These are phyloP conservation scores for Russula olivacea DNA, from an alignment of 768 basidiomycete species.

Conservation along the genomic window DNA sequence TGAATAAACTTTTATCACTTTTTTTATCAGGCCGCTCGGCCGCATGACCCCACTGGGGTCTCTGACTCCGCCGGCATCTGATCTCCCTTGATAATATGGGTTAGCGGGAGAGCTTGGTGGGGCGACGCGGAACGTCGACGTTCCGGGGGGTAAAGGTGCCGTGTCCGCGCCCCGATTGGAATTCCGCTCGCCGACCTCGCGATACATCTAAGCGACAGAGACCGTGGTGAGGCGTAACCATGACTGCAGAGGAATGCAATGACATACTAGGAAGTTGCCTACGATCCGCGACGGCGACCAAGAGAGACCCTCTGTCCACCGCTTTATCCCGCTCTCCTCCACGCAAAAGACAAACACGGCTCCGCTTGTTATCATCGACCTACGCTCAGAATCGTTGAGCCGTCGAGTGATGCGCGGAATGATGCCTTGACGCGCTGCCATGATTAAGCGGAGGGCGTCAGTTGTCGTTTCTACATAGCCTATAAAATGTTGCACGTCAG, in stretches of 20 bases:
- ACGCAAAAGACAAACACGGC: constrained; percentile 88
- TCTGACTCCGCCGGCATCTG: constrained; percentile 25
- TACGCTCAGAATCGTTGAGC: constrained; percentile 74
- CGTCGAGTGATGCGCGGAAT: constrained; percentile 80
- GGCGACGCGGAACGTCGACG: constrained; percentile 21
- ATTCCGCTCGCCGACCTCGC: constrained; percentile 68
- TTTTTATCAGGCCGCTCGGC: constrained; percentile 69
- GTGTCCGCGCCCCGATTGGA: constrained; percentile 18
- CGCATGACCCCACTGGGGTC: constrained; percentile 16
- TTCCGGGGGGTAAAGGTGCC: constrained; percentile 16
- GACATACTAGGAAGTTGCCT: constrained; percentile 72
- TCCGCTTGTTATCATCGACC: constrained; percentile 44
- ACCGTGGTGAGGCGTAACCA: constrained; percentile 7
- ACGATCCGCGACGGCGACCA: constrained; percentile 85
- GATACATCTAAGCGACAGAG: constrained; percentile 54
- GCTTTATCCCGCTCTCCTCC: constrained; percentile 81
- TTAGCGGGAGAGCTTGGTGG: constrained; percentile 15
- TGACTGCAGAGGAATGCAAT: background rate
- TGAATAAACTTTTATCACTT: constrained; percentile 39
- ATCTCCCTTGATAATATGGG: constrained; percentile 19
- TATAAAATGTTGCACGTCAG: constrained; percentile 51
- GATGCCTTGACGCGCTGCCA: constrained; percentile 72
- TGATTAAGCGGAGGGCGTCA: constrained; percentile 76
- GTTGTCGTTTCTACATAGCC: constrained; percentile 79
- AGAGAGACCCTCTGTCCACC: constrained; percentile 73